Evolutionary conservation across 2,329 filamentous ascomycete genomes (phyloP), one percentile per base, ranked within the genome.

Genomic region (Paramyrothecium roridum): DNA sequence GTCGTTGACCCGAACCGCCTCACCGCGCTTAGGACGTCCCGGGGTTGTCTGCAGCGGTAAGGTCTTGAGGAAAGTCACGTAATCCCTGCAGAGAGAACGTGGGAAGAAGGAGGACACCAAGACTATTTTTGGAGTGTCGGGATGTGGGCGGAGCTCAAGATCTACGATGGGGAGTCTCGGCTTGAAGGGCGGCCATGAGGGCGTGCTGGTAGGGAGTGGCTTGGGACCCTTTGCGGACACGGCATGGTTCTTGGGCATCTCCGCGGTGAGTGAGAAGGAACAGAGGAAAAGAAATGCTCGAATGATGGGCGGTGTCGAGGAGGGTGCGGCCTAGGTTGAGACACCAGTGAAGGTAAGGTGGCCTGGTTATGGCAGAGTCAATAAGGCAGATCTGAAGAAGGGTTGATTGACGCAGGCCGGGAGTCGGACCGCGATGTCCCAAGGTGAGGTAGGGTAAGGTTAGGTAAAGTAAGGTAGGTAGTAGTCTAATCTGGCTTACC

Each of bases 1-100:
- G 69, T 97, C 93, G 69, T 97, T 97, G 49, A 96, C 89, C 37
- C 93, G 82, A 8, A 91, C 81, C 1, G 92, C 92, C 54, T 95
- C 87, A 50, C 90, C 91, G 58, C 85, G 86, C 70, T 90, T 93
- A 1, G 91, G 91, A 57, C 85, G 86, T 0, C 85, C 85, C 0
- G 91, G 91, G 0, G 91, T 96, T 1, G 91, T 96, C 48, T 81
- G 82, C 48, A 96, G 75, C 0, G 90, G 86, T 3, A 96, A 73
- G 0, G 81, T 82, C 53, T 73, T 73, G 1, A 96, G 81, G 64
- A 93, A 95, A 1, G 83, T 79, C 51, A 91, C 82, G 69, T 93
- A 96, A 55, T 81, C 84, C 62, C 86, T 87, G 76, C 90, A 95
- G 7, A 96, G 80, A 3, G 79, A 84, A 11, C 83, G 80, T 1